These are phyloP conservation scores for Epichloe bromicola DNA, from an alignment of 2,329 filamentous ascomycete species.

Conservation along the genomic window DNA sequence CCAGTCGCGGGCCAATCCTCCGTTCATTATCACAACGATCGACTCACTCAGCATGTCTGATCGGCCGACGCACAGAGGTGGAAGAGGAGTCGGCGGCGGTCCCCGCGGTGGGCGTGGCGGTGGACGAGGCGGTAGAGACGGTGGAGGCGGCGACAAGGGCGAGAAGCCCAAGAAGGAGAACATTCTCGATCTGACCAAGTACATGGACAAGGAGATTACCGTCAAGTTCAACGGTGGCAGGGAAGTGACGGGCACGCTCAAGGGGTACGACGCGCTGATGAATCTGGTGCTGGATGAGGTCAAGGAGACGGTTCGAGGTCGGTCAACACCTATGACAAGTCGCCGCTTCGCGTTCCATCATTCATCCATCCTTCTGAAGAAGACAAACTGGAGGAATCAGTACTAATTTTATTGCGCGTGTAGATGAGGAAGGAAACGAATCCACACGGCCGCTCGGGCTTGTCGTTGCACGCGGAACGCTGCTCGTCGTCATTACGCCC, in stretches of 20 bases:
- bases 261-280: slow-evolving; percentile 96
- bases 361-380: no score
- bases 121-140: slow-evolving; percentile 31
- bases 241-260: slow-evolving; percentile 80
- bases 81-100: slow-evolving; percentile 29
- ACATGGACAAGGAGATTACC: slow-evolving; percentile 90
- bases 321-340: slow-evolving; percentile 10
- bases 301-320: slow-evolving; percentile 79
- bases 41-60: slow-evolving; percentile 32
- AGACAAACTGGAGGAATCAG: no score
- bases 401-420: slow-evolving; percentile 2
- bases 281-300: slow-evolving; percentile 94
- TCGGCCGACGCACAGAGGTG: slow-evolving; percentile 33
- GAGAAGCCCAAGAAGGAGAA: slow-evolving; percentile 96
- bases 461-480: slow-evolving; percentile 79
- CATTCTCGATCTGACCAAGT: slow-evolving; percentile 88
- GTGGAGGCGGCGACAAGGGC: slow-evolving; percentile 34
- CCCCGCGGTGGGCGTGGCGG: slow-evolving; percentile 14
- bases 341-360: not conserved
- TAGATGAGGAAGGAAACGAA: slow-evolving; percentile 89
- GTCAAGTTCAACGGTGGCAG: slow-evolving; percentile 95
- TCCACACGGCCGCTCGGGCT: slow-evolving; percentile 69
- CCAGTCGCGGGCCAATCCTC: not conserved
- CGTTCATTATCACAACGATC: slow-evolving; percentile 2
- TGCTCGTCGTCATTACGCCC: slow-evolving; percentile 85